These are phyloP conservation scores for Trichoderma pleuroti DNA, from an alignment of 2,329 filamentous ascomycete species.

Conservation along the genomic window DNA sequence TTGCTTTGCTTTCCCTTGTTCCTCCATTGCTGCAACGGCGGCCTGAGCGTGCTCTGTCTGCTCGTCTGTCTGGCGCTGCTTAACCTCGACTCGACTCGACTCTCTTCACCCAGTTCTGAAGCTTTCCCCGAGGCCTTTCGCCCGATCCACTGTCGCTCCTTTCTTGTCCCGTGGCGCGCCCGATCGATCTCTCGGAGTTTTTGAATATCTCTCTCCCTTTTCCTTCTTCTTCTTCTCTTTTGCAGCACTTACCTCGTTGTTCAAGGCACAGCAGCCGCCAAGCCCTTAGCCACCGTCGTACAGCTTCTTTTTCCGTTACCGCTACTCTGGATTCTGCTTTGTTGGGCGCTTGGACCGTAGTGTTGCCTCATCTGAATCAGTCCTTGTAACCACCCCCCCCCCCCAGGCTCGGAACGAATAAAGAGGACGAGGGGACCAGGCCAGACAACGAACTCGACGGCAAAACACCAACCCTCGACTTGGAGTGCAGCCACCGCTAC, in stretches of 20 bases:
- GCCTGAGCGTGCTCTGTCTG: not conserved
- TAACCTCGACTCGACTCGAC: not conserved
- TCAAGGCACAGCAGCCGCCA: not conserved
- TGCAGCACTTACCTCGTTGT: not conserved
- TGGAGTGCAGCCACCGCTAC: not conserved
- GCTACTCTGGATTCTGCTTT: not conserved
- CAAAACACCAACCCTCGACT: not conserved
- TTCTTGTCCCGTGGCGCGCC: slow-evolving; percentile 17
- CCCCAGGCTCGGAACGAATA: not conserved
- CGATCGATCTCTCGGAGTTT: slow-evolving; percentile 8
- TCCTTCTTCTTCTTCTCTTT: not conserved
- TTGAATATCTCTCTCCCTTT: not conserved
- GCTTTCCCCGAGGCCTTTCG: not conserved
- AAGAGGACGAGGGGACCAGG: not conserved
- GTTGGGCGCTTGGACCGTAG: not conserved
- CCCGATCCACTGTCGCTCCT: slow-evolving; percentile 17
- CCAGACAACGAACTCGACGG: not conserved
- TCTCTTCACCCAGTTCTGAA: not conserved
- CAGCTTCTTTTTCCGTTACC: not conserved
- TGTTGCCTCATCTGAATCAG: not conserved
- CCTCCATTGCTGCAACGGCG: not conserved
- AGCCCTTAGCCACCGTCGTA: not conserved
- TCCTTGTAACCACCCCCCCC: too few species aligned
- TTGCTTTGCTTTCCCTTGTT: not conserved
- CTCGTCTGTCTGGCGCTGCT: slow-evolving; percentile 9